Percentiles rank a stretch among this genome's conserved stretches.
These are phyloP conservation scores for Amaranthus palmeri DNA, from an alignment of 148 eudicot species.

Conservation along the genomic window DNA sequence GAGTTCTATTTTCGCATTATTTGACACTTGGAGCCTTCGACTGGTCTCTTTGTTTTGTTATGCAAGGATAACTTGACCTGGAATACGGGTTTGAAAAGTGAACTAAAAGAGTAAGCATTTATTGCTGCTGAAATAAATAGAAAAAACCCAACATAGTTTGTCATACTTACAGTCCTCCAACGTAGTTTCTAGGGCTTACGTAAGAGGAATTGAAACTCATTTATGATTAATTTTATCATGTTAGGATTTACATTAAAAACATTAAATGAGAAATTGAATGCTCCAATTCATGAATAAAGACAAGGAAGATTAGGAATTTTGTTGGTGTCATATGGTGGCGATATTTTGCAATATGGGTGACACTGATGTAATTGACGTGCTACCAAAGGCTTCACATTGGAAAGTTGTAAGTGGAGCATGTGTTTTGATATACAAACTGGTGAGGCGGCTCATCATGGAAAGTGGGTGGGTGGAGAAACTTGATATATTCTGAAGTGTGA, in stretches of 20 bases:
- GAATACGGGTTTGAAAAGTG: no score
- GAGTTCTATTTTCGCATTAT: no score
- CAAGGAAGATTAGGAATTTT: background rate
- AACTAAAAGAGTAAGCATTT: no score
- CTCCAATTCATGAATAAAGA: background rate
- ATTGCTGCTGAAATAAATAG: background rate
- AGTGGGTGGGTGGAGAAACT: background rate
- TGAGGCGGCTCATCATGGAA: no score
- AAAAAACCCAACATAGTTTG: background rate
- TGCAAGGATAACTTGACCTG: no score
- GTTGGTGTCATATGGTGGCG: background rate
- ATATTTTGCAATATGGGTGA: no score
- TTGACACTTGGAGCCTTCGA: no score
- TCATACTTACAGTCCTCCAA: background rate
- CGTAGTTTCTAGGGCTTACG: background rate
- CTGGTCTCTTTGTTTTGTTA: no score
- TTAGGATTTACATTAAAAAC: background rate
- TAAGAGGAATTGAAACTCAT: background rate
- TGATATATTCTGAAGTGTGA: background rate
- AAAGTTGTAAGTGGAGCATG: background rate
- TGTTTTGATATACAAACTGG: background rate
- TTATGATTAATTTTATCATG: background rate
- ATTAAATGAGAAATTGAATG: background rate
- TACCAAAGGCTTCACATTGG: background rate
- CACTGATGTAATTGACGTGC: background rate